These are phyloP conservation scores for Ascomycota sp. DNA, from an alignment of 2,329 filamentous ascomycete species.

Conservation along the genomic window DNA sequence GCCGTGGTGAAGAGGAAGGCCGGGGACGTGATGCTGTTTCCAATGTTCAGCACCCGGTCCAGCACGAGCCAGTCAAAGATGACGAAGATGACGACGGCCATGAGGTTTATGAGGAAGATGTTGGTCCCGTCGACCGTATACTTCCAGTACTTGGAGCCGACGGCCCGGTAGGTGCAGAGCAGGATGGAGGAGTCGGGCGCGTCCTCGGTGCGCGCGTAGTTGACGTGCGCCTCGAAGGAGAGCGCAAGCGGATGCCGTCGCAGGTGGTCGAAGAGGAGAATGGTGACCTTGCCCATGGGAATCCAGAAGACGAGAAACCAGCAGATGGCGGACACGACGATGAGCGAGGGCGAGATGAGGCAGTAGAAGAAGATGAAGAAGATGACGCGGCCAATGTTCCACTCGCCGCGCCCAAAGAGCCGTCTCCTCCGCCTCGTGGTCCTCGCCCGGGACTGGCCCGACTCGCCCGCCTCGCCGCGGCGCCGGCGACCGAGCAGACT, in stretches of 20 bases:
- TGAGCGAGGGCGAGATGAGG: slow-evolving; percentile 66
- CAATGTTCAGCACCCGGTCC: slow-evolving; percentile 42
- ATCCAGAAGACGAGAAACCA: slow-evolving; percentile 97
- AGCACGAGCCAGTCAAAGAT: slow-evolving; percentile 85
- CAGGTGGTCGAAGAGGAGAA: slow-evolving; percentile 77
- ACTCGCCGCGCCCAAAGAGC: slow-evolving; percentile 84
- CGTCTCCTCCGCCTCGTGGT: slow-evolving; percentile 45
- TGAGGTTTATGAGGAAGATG: slow-evolving; percentile 95
- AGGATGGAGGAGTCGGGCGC: slow-evolving; percentile 68
- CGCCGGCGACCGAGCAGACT: slow-evolving; percentile 53
- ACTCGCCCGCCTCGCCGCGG: slow-evolving; percentile 26
- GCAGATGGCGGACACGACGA: slow-evolving; percentile 71
- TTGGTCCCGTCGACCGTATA: slow-evolving; percentile 97
- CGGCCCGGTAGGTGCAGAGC: slow-evolving; percentile 90
- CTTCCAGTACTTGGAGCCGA: slow-evolving; percentile 94
- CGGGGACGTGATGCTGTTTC: slow-evolving; percentile 58
- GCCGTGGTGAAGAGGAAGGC: slow-evolving; percentile 73
- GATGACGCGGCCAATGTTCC: slow-evolving; percentile 83
- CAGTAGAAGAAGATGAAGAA: slow-evolving; percentile 97
- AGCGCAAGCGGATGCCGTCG: slow-evolving; percentile 81
- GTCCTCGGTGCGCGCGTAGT: slow-evolving; percentile 49
- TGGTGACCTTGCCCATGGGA: slow-evolving; percentile 90
- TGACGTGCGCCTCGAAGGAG: slow-evolving; percentile 75
- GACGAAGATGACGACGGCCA: slow-evolving; percentile 81
- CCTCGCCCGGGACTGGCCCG: too few relatives aligned